Evolutionary conservation across 768 basidiomycete species (phyloP).

Genomic region (Xerocomellus dryophilus): DNA sequence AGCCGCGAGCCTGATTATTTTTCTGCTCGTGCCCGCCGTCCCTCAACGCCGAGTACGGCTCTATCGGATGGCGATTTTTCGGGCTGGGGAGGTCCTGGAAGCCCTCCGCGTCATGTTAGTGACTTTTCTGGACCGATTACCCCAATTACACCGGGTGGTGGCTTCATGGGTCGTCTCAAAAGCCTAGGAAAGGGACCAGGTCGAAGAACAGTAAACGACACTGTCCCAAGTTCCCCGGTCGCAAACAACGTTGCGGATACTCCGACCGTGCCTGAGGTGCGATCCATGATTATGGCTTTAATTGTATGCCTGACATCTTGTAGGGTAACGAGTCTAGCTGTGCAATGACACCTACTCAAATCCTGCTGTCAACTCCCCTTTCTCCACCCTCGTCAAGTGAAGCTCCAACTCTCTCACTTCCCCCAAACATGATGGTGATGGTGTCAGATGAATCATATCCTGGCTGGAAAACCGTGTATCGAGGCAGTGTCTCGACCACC

Average conservation of each 20-base stretch:
- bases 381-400: conserved; percentile 70
- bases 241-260: conserved; percentile 15
- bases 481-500: conserved; percentile 61
- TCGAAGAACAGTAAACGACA: conserved; percentile 26
- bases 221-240: conserved; percentile 26
- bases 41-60: conserved; percentile 40
- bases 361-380: conserved; percentile 52
- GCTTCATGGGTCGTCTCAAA: conserved; percentile 79
- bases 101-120: conserved; percentile 30
- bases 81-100: conserved; percentile 38
- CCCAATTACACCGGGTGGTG: conserved; percentile 48
- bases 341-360: conserved; percentile 51
- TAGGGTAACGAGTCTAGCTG: conserved; percentile 29
- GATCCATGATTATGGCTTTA: not conserved
- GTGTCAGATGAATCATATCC: conserved; percentile 80
- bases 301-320: not conserved
- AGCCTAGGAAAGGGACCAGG: conserved; percentile 63
- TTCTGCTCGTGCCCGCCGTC: conserved; percentile 42
- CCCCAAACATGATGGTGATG: conserved; percentile 59
- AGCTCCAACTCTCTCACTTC: conserved; percentile 62
- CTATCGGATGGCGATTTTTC: conserved; percentile 52
- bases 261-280: conserved; percentile 25
- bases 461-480: conserved; percentile 75
- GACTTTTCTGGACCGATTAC: conserved; percentile 39
- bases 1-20: conserved; percentile 53